Evolutionary conservation across 345 rosid genomes (phyloP), one percentile per base, ranked within the genome.

Genomic region (Aquilaria sinensis): DNA sequence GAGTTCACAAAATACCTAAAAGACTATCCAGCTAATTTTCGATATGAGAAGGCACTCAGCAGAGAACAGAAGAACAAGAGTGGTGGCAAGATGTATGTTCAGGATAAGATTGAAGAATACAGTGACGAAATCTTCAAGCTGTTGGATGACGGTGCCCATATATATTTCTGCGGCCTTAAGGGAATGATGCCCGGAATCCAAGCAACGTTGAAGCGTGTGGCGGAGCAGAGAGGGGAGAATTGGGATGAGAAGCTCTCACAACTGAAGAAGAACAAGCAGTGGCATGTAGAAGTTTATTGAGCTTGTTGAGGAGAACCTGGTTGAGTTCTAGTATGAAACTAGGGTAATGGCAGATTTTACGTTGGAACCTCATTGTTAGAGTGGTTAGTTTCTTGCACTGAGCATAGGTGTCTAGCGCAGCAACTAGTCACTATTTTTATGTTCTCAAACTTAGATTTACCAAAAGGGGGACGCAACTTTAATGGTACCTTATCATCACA

Each of bases 151-250:
- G 97, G 99, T 50, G 99, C 97, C 1, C 99, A 94, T 75, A 90
- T 94, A 13, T 94, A 94, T 63, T 94, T 94, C 83, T 94, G 99
- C 5, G 99, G 99, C 69, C 96, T 94, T 5, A 88, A 77, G 76
- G 99, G 99, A 62, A 94, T 94, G 99, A 94, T 94, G 99, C 97
- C 99, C 0, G 99, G 97, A 60, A 90, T 94, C 66, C 99, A 94
- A 68, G 93, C 83, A 15, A 94, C 99, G 1, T 78, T 94, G 62
- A 90, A 79, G 79, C 83, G 81, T 61, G 99, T 94, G 0, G 97
- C 99, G 0, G 96, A 86, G 67, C 77, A 81, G 77, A 83, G 96
- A 80, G 97, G 97, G 5, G 88, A 83, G 73, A 90, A 68, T 76
- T 90, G 99, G 99, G 96, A 90, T 12, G 77, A 81, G 89, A 94